Evolutionary conservation across 495 filamentous ascomycete species (phyloP), one percentile per base, ranked within the genome.

Genomic region (Daldinia loculata): DNA sequence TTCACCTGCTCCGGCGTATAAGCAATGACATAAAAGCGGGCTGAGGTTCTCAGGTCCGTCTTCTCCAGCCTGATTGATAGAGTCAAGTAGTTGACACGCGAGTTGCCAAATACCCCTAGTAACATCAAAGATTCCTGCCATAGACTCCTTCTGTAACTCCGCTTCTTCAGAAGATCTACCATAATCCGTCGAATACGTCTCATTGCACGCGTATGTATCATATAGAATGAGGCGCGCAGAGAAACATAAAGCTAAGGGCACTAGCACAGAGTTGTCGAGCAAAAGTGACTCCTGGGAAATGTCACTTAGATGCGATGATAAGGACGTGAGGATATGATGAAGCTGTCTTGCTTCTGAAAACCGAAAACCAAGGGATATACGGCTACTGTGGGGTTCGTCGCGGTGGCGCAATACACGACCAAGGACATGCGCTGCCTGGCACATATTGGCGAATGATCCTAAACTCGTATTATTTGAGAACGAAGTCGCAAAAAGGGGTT

Each of bases 351-450:
- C 70, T 29, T 75, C 73, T 6, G 66, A 27, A 11, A 73, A 22
- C 9, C 66, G 66, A n/a, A 69, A 53, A 24, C 29, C 34, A 11
- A 72, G 66, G 11, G 36, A 4, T 26, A 66, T 15, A 30, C 58
- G 56, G 11, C 6, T 50, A 24, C 22, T 43, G 19, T 45, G 59
- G 27, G 58, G 57, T 15, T 66, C 53, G 48, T 72, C 56, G 58
- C 76, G 61, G 32, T 79, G 74, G 45, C 78, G 74, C 1, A 85
- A 52, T 19, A 83, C 80, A 55, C 80, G 79, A 15, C 82, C 81
- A 14, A 84, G 71, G 48, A 82, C 61, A 9, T 78, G 70, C 4
- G 75, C 78, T 30, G 81, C 80, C 67, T 85, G 83, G 59, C 81
- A 83, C 3, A 82, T 66, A 30, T 81, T 75, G 26, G 80, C 78